These are phyloP conservation scores for Knoxia roxburghii DNA, from an alignment of 257 asterid genomes.

Conservation along the genomic window DNA sequence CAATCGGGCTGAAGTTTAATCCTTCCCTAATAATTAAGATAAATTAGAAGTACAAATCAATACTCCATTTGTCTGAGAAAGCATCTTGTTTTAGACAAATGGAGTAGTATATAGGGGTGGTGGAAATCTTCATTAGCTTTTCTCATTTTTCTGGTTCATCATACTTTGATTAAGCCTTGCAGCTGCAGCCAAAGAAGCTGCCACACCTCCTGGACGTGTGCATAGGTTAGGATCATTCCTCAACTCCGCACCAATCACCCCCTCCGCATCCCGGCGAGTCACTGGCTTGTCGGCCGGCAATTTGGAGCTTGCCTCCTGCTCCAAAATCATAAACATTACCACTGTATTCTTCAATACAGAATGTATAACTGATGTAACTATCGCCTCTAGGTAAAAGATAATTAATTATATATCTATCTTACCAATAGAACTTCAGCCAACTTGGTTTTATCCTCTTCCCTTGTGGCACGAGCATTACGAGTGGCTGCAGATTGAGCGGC, in stretches of 20 bases:
- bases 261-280: constrained; percentile 90
- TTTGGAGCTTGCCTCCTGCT: constrained; percentile 80
- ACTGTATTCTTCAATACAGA: background rate
- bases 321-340: background rate
- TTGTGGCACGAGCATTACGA: constrained; percentile 66
- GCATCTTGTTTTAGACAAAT: too few relatives aligned
- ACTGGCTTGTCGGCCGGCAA: constrained; percentile 84
- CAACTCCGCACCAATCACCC: constrained; percentile 94
- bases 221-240: constrained; percentile 88
- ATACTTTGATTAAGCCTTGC: constrained; percentile 77
- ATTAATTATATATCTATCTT: too few relatives aligned
- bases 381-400: too few relatives aligned
- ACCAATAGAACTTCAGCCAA: constrained; percentile 71
- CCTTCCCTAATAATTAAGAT: constrained; percentile 3
- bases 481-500: constrained; percentile 99
- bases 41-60: background rate
- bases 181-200: constrained; percentile 90
- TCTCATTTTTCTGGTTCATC: constrained; percentile 12
- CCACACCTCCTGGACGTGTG: constrained; percentile 96
- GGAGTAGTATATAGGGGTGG: background rate
- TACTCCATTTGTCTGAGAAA: too few relatives aligned
- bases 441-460: constrained; percentile 90
- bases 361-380: too few relatives aligned
- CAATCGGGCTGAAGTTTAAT: constrained; percentile 5
- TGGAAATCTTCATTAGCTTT: background rate